Evolutionary conservation across 495 filamentous ascomycete species (phyloP), one percentile per base, ranked within the genome.

Genomic region (Aspergillus homomorphus): DNA sequence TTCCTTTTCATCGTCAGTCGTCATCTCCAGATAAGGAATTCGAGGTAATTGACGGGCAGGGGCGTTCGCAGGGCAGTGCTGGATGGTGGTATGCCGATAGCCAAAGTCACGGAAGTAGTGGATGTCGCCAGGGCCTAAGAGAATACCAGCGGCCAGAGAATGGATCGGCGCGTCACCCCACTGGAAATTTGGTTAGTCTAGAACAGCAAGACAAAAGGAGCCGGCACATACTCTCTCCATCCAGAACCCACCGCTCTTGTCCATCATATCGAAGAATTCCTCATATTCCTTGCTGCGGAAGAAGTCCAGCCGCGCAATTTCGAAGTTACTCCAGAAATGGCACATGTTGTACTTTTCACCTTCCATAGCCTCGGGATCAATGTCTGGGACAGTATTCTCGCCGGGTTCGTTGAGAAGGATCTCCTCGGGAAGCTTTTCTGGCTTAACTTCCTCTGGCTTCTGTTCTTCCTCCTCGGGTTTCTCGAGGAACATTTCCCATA

Each of bases 271-370:
- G 78, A 99, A 99, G 77, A 99, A 98, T 49, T 97, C 94, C 69
- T 95, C 89, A 70, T 99, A 99, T 64, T 87, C 87, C 73, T 96
- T 91, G 77, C 91, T 96, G 63, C 94, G 84, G 83, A 97, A 97
- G 81, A 90, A 99, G 77, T 90, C 88, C 53, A 99, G 80, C 54
- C 87, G 85, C 19, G 94, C 94, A 75, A 99, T 99, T 75, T 99
- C 94, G 58, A 99, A 99, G 71, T 99, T 99, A 79, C 91, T 96
- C 94, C 94, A 99, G 81, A 98, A 99, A 80, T 99, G 94, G 75
- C 94, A 99, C 94, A 99, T 99, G 79, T 99, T 99, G 78, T 99
- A 99, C 62, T 83, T 89, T 67, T 99, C 94, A 58, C 90, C 89
- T 68, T 97, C 95, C 94, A 99, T 99, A 18, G 87, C 86, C 67